phyloP scores from a whole-genome alignment of 257 asterid genomes.

The Anisodus tanguticus region DNA sequence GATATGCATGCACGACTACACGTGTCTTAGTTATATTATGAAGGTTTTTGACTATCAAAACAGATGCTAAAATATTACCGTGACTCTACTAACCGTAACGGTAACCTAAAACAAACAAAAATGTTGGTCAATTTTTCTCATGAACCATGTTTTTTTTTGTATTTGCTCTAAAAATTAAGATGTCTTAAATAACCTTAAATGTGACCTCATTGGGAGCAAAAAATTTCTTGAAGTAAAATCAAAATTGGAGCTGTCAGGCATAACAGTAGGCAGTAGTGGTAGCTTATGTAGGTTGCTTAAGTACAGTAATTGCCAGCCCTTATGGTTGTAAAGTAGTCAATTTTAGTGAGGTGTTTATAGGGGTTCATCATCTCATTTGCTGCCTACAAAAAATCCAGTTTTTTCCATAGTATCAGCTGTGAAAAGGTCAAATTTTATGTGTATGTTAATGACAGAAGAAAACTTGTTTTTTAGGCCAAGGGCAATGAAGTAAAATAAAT shows the following conservation, averaged over 20 bases:
- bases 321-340: conserved; percentile 14
- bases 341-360: neutral
- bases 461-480: neutral
- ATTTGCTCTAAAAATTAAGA: neutral
- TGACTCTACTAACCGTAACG: neutral
- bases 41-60: neutral
- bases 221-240: neutral
- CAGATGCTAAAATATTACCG: neutral
- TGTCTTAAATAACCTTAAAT: neutral
- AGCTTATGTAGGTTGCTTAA: conserved; percentile 20
- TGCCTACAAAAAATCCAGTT: neutral
- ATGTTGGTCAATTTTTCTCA: neutral
- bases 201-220: neutral
- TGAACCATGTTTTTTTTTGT: neutral
- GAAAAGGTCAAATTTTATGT: neutral
- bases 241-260: neutral
- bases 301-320: conserved; percentile 29
- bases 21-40: neutral
- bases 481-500: conserved; percentile 27
- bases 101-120: neutral
- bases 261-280: neutral
- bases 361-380: neutral
- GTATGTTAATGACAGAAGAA: neutral
- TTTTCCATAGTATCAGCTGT: neutral
- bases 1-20: neutral